These are phyloP conservation scores for Pisolithus sp. DNA, from an alignment of 768 basidiomycete genomes.

Conservation along the genomic window DNA sequence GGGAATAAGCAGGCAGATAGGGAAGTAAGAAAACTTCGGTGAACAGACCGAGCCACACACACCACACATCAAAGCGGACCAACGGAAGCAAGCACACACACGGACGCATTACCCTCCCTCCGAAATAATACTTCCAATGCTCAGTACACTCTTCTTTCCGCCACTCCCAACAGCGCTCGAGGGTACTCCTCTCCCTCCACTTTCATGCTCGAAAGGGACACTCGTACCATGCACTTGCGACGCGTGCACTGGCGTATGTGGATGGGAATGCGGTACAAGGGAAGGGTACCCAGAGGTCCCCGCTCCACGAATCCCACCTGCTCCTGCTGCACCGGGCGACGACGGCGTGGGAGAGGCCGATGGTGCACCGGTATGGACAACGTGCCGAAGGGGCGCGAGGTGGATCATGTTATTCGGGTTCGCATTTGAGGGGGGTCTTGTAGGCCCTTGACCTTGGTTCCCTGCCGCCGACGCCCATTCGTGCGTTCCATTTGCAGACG, in stretches of 20 bases:
- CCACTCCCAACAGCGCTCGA: not conserved
- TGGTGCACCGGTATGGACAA: slow-evolving; percentile 1
- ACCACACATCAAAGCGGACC: too few relatives aligned
- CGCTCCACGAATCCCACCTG: not conserved
- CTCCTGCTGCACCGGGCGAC: slow-evolving; percentile 12
- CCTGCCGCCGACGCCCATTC: too few relatives aligned
- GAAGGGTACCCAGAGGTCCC: slow-evolving; percentile 13
- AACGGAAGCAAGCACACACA: not conserved
- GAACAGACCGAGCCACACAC: not conserved
- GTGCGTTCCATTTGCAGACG: too few relatives aligned
- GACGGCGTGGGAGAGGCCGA: slow-evolving; percentile 23
- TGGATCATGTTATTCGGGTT: slow-evolving; percentile 27
- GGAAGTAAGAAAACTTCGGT: too few relatives aligned
- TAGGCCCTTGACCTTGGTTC: too few relatives aligned
- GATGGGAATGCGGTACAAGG: slow-evolving; percentile 25
- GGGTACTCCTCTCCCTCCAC: slow-evolving; percentile 4
- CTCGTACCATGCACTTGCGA: too few relatives aligned
- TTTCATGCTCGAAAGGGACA: too few relatives aligned
- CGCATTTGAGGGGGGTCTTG: too few relatives aligned
- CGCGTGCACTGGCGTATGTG: slow-evolving; percentile 23
- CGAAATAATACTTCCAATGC: slow-evolving; percentile 67
- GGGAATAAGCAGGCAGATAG: too few relatives aligned
- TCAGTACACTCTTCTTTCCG: slow-evolving; percentile 60
- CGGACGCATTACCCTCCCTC: slow-evolving; percentile 25
- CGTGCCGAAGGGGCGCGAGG: slow-evolving; percentile 29